These are phyloP conservation scores for Schizochytrium sp. DNA, from an alignment of 108 stramenopile genomes.

Conservation along the genomic window DNA sequence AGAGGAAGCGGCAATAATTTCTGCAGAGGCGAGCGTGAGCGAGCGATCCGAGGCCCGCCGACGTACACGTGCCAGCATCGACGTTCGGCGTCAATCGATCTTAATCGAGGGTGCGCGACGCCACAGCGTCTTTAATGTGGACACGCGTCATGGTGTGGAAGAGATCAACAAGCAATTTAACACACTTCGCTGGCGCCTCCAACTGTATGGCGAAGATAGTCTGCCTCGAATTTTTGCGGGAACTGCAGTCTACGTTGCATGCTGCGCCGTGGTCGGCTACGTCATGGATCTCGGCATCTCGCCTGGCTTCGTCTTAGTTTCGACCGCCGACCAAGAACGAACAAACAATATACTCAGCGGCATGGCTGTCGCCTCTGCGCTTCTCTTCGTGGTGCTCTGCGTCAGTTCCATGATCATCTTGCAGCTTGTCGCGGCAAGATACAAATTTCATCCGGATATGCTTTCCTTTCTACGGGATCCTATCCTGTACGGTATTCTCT, in stretches of 20 bases:
- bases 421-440: conserved; percentile 14
- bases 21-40: background rate
- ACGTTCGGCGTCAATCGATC: background rate
- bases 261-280: background rate
- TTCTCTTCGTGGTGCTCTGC: background rate
- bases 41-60: background rate
- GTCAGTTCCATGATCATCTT: conserved; percentile 13
- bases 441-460: conserved; percentile 4
- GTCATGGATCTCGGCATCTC: background rate
- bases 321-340: no score
- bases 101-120: background rate
- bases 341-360: background rate
- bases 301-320: no score
- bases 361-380: background rate
- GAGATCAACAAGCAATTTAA: background rate
- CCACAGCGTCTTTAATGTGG: background rate
- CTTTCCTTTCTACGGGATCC: background rate
- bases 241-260: background rate
- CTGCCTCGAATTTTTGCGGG: background rate
- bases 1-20: no score
- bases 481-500: background rate
- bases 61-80: background rate
- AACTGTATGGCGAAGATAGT: background rate
- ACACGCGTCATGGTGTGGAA: background rate
- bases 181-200: background rate